These are phyloP conservation scores for Xeromyces bisporus DNA, from an alignment of 495 filamentous ascomycete genomes.

Conservation along the genomic window DNA sequence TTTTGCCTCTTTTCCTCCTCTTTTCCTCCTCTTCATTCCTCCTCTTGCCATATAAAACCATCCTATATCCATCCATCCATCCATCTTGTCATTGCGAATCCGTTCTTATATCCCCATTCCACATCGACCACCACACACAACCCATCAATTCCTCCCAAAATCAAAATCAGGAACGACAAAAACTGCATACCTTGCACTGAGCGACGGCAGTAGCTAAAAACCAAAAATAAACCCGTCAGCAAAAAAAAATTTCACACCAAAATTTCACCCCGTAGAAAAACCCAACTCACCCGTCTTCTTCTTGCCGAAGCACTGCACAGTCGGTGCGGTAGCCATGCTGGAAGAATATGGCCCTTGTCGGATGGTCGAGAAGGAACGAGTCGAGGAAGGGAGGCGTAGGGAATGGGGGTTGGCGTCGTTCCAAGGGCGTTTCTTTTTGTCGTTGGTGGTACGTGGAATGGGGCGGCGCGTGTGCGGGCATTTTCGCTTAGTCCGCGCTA, in stretches of 20 bases:
- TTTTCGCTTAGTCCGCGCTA: constrained; percentile 31
- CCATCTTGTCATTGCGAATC: no score
- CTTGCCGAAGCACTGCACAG: constrained; percentile 91
- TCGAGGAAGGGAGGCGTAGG: constrained; percentile 6
- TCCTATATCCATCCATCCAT: no score
- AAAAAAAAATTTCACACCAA: constrained; percentile 15
- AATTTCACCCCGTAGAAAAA: constrained; percentile 2
- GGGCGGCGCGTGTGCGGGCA: constrained; percentile 24
- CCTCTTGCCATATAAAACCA: no score
- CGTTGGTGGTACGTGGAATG: no score
- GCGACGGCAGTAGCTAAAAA: constrained; percentile 63
- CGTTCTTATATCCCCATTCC: no score
- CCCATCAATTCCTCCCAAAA: no score
- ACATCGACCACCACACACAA: no score
- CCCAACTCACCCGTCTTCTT: constrained; percentile 56
- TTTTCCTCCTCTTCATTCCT: constrained; percentile 1
- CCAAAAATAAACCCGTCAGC: constrained; percentile 17
- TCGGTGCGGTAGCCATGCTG: constrained; percentile 66
- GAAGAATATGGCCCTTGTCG: constrained; percentile 24
- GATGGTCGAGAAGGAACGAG: constrained; percentile 21
- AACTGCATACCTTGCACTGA: constrained; percentile 72
- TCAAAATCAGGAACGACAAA: constrained; percentile 3
- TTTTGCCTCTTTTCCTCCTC: constrained; percentile 7
- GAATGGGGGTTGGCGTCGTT: constrained; percentile 7
- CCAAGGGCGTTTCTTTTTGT: no score